phyloP scores from a whole-genome alignment of 2,329 filamentous ascomycete species.

The Trichoderma gracile region DNA sequence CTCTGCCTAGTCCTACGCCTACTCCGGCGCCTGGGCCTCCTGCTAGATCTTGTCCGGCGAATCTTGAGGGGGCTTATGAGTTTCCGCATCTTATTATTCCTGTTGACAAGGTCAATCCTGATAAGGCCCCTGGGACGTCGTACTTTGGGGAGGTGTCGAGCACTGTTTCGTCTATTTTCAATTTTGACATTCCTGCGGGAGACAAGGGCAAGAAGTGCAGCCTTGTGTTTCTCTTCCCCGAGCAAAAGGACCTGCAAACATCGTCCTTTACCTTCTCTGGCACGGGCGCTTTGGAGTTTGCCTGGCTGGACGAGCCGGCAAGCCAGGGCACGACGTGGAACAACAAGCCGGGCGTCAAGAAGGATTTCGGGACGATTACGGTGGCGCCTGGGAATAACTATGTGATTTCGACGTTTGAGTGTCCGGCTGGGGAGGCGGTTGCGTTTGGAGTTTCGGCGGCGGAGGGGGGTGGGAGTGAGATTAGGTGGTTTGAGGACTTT shows the following conservation, averaged over 20 bases:
- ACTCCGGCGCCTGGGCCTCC: constrained; percentile 22
- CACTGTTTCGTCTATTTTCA: constrained; percentile 61
- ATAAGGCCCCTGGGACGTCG: constrained; percentile 53
- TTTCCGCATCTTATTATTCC: constrained; percentile 65
- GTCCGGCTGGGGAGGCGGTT: constrained; percentile 54
- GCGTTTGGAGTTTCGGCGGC: constrained; percentile 50
- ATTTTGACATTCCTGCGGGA: constrained; percentile 63
- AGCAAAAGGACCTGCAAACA: constrained; percentile 56
- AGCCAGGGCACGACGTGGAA: constrained; percentile 53
- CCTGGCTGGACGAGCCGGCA: constrained; percentile 49
- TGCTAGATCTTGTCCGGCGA: constrained; percentile 43
- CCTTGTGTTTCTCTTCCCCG: constrained; percentile 66
- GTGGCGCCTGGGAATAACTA: constrained; percentile 57
- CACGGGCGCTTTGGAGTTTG: constrained; percentile 55
- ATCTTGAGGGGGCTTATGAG: constrained; percentile 50
- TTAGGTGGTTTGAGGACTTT: constrained; percentile 66
- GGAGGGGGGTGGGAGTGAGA: constrained; percentile 47
- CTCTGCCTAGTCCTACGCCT: constrained; percentile 12
- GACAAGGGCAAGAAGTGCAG: constrained; percentile 61
- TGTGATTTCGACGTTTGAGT: constrained; percentile 54
- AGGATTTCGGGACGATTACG: constrained; percentile 45
- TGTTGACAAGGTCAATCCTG: constrained; percentile 55
- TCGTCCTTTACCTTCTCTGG: constrained; percentile 53
- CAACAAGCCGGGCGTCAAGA: constrained; percentile 49
- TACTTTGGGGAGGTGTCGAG: constrained; percentile 58